Percentiles rank a stretch among this genome's conserved stretches.
Conservation (phyloP, 2,329 filamentous ascomycete genomes). For the Didymella keratinophila region DNA sequence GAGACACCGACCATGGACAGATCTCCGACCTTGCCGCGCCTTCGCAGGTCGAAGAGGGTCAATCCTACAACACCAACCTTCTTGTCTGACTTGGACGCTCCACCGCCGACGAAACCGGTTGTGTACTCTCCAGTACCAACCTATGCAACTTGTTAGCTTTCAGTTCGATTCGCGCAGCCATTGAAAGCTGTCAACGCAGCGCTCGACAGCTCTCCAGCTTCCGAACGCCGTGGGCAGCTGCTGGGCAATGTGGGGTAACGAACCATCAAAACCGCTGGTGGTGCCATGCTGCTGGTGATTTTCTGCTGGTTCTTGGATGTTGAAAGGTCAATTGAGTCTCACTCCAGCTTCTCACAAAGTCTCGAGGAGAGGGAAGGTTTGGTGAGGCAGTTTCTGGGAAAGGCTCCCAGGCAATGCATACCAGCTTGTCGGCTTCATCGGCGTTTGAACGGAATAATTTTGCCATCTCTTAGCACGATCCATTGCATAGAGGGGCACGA, state of each 20-base stretch:
- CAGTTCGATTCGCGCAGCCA: no score
- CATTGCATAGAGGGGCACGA: slow-evolving; percentile 37
- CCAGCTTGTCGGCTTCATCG: slow-evolving; percentile 27
- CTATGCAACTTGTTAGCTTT: slow-evolving; percentile 47
- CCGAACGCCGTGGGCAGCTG: background rate
- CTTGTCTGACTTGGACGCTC: slow-evolving; percentile 88
- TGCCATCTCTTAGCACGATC: slow-evolving; percentile 20
- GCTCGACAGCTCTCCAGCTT: background rate
- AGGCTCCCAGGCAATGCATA: slow-evolving; percentile 15
- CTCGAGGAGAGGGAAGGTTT: slow-evolving; percentile 5
- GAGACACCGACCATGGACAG: slow-evolving; percentile 91
- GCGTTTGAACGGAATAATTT: slow-evolving; percentile 45
- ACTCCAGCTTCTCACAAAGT: slow-evolving; percentile 10
- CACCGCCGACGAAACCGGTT: slow-evolving; percentile 87
- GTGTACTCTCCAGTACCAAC: slow-evolving; percentile 96
- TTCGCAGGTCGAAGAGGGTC: slow-evolving; percentile 86
- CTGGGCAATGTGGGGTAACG: slow-evolving; percentile 22
- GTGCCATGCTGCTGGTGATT: slow-evolving; percentile 52
- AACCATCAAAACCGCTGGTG: slow-evolving; percentile 60
- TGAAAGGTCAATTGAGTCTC: slow-evolving; percentile 12
- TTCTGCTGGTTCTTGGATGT: background rate
- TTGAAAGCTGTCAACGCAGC: background rate
- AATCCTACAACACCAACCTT: slow-evolving; percentile 94
- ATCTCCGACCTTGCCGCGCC: slow-evolving; percentile 85
- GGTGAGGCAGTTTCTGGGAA: slow-evolving; percentile 20